These are phyloP conservation scores for Asparagopsis taxiformis DNA, from an alignment of 31 red algal genomes.

Conservation along the genomic window DNA sequence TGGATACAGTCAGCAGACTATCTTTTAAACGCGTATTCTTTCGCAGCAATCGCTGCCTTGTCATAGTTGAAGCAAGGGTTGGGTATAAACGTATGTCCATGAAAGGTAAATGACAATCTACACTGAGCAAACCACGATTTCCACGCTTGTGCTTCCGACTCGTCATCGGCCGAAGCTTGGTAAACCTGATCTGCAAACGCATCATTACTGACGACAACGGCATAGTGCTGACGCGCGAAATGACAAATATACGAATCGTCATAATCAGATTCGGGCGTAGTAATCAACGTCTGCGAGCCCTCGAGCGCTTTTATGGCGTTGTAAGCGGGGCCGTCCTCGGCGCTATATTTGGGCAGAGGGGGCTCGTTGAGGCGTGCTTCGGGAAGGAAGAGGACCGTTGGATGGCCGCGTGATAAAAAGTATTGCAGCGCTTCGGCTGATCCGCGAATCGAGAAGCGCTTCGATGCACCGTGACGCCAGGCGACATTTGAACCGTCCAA, in stretches of 20 bases:
- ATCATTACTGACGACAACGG: conserved; percentile 84
- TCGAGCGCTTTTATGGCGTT: conserved; percentile 16
- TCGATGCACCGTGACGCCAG: conserved; percentile 57
- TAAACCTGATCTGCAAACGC: conserved; percentile 67
- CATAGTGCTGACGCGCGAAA: conserved; percentile 53
- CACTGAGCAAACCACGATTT: neutral
- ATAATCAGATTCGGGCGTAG: conserved; percentile 72
- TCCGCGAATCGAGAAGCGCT: conserved; percentile 52
- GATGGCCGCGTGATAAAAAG: conserved; percentile 41
- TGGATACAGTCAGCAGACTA: too few relatives aligned
- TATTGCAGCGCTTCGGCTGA: conserved; percentile 37
- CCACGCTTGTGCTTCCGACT: conserved; percentile 1
- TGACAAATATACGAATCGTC: conserved; percentile 76
- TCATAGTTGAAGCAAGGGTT: too few relatives aligned
- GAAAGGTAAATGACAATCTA: neutral
- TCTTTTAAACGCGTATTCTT: too few relatives aligned
- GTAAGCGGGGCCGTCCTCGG: conserved; percentile 7
- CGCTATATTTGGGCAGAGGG: too few relatives aligned
- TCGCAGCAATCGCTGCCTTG: too few relatives aligned
- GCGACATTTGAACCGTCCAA: conserved; percentile 83
- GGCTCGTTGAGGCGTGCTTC: conserved; percentile 32
- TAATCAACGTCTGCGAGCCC: conserved; percentile 22
- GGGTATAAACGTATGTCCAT: too few relatives aligned
- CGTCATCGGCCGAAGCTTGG: conserved; percentile 41
- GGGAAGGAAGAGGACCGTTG: conserved; percentile 60